These are phyloP conservation scores for Zychaea mexicana DNA, from an alignment of 371 early-diverging fungal genomes.

Conservation along the genomic window DNA sequence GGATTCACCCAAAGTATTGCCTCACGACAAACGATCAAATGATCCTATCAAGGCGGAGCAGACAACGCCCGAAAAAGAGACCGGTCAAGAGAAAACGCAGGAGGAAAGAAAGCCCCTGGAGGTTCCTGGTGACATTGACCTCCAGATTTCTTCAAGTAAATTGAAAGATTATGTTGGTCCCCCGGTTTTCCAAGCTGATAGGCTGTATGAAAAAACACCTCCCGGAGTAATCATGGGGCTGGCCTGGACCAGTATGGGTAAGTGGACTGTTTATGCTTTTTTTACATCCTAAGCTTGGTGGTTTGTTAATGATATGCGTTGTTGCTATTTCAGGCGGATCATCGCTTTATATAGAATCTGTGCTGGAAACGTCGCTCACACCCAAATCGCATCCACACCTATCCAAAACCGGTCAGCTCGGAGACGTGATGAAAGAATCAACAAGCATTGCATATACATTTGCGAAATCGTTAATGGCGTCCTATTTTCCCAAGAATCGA, in stretches of 20 bases:
- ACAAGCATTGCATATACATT: conserved; percentile 93
- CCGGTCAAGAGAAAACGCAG: conserved; percentile 17
- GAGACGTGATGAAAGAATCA: conserved; percentile 99
- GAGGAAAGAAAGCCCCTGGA: conserved; percentile 40
- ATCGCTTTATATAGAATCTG: conserved; percentile 92
- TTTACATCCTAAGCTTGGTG: no score
- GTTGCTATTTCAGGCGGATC: conserved; percentile 73
- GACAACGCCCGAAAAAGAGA: conserved; percentile 2
- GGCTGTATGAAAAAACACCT: conserved; percentile 88
- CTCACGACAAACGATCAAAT: conserved; percentile 13
- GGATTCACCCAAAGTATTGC: conserved; percentile 13
- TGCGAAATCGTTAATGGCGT: conserved; percentile 78
- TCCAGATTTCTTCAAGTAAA: conserved; percentile 64
- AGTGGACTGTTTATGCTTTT: conserved; percentile 16
- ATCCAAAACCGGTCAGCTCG: conserved; percentile 90
- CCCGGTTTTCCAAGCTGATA: conserved; percentile 85
- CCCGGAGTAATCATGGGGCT: conserved; percentile 95
- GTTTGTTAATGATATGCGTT: neutral
- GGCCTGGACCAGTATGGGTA: conserved; percentile 93
- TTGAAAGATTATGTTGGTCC: conserved; percentile 93
- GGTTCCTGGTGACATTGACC: conserved; percentile 56
- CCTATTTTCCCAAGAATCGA: conserved; percentile 75
- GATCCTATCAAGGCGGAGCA: conserved; percentile 13
- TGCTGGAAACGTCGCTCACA: conserved; percentile 73
- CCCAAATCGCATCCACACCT: conserved; percentile 69